Conservation (phyloP, 495 filamentous ascomycete genomes). For the Tuber calosporum region DNA sequence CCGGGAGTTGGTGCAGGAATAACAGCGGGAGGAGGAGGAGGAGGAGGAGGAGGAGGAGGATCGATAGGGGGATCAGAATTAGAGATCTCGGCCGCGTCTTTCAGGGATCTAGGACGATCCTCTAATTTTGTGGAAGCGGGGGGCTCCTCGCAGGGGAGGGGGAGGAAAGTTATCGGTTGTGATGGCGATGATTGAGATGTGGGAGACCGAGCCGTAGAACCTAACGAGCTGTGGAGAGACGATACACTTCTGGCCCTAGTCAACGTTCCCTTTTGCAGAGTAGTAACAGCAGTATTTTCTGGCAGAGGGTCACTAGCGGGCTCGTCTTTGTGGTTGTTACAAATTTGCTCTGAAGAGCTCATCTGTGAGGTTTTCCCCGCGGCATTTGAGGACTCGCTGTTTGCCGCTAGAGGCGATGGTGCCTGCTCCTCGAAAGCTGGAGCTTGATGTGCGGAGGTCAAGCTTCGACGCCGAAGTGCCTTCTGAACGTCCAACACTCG, state of each 20-base stretch:
- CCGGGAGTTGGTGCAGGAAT: conserved; percentile 20
- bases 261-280: background rate
- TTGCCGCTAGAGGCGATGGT: conserved; percentile 26
- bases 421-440: conserved; percentile 13
- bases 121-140: conserved; percentile 22
- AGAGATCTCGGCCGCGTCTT: conserved; percentile 2
- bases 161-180: conserved; percentile 21
- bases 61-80: background rate
- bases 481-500: conserved; percentile 38
- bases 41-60: conserved; percentile 7
- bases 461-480: conserved; percentile 36
- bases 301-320: background rate
- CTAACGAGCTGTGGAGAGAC: conserved; percentile 27
- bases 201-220: conserved; percentile 19
- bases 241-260: conserved; percentile 16
- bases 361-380: conserved; percentile 16
- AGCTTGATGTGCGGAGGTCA: conserved; percentile 22
- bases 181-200: conserved; percentile 27
- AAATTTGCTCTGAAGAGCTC: background rate
- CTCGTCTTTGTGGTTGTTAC: background rate
- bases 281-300: conserved; percentile 1
- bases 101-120: conserved; percentile 17
- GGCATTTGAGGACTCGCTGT: conserved; percentile 31
- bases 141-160: conserved; percentile 24
- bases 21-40: conserved; percentile 12